phyloP scores from a whole-genome alignment of 495 filamentous ascomycete species.

The Aspergillus carlsbadensis region DNA sequence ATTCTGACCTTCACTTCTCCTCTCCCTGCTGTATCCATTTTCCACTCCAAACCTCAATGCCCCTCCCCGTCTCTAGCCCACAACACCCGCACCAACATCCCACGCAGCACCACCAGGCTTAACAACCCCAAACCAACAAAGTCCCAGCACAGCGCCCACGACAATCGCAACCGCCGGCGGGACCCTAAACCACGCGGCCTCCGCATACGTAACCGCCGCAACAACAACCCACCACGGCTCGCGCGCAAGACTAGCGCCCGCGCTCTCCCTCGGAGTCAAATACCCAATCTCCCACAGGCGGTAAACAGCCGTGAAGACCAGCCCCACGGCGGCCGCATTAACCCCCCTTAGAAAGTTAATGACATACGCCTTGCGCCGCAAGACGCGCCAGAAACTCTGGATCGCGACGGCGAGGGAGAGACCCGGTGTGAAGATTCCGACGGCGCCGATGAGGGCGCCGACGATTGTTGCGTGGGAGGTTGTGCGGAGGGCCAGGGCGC shows the following conservation, averaged over 20 bases:
- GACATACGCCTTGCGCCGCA: conserved; percentile 55
- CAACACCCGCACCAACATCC: not conserved
- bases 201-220: conserved; percentile 60
- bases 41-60: no score
- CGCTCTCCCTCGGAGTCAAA: conserved; percentile 46
- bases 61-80: no score
- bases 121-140: conserved; percentile 65
- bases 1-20: no score
- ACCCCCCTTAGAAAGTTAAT: conserved; percentile 61
- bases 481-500: conserved; percentile 53
- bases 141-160: conserved; percentile 61
- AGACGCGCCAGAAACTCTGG: conserved; percentile 66
- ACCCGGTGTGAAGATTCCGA: conserved; percentile 75
- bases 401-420: conserved; percentile 63
- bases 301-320: conserved; percentile 87
- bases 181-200: conserved; percentile 60
- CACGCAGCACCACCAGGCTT: not conserved
- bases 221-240: conserved; percentile 79
- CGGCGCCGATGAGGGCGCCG: conserved; percentile 62
- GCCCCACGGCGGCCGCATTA: conserved; percentile 73
- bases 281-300: conserved; percentile 77
- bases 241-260: conserved; percentile 57
- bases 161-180: conserved; percentile 63
- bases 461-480: conserved; percentile 39
- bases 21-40: no score